Conservation (phyloP, 2,329 filamentous ascomycete species). For the Nectriaceae sp. region DNA sequence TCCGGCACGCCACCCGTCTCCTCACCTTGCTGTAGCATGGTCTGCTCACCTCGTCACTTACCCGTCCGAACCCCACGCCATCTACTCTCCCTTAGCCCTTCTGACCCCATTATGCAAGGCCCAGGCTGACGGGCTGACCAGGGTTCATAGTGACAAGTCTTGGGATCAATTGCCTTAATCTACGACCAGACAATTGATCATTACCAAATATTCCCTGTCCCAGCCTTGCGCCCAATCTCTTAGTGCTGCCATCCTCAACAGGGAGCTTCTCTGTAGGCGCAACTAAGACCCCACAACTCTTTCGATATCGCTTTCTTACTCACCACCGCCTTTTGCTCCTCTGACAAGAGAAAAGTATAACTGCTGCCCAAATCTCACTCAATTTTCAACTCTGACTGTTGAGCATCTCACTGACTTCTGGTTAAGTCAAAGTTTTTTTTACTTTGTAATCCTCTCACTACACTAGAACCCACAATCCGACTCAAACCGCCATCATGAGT, state of each 20-base stretch:
- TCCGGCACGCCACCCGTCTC: constrained; percentile 29
- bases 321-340: constrained; percentile 29
- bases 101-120: constrained; percentile 14
- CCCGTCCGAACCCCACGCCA: constrained; percentile 18
- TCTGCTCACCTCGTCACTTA: constrained; percentile 30
- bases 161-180: constrained; percentile 19
- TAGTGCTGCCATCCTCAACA: constrained; percentile 21
- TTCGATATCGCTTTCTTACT: constrained; percentile 24
- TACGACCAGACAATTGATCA: constrained; percentile 6
- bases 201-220: constrained; percentile 8
- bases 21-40: constrained; percentile 27
- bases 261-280: constrained; percentile 18
- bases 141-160: constrained; percentile 13
- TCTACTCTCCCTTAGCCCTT: constrained; percentile 5
- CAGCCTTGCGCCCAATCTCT: constrained; percentile 18
- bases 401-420: constrained; percentile 13
- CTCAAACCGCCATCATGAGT: constrained; percentile 24
- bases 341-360: constrained; percentile 26
- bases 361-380: constrained; percentile 12
- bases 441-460: constrained; percentile 11
- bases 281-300: constrained; percentile 26
- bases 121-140: constrained; percentile 24
- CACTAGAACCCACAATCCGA: constrained; percentile 14
- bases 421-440: constrained; percentile 3
- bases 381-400: constrained; percentile 8